These are phyloP conservation scores for Martiniozyma asiatica DNA, from an alignment of 1,139 yeast genomes.

Conservation along the genomic window DNA sequence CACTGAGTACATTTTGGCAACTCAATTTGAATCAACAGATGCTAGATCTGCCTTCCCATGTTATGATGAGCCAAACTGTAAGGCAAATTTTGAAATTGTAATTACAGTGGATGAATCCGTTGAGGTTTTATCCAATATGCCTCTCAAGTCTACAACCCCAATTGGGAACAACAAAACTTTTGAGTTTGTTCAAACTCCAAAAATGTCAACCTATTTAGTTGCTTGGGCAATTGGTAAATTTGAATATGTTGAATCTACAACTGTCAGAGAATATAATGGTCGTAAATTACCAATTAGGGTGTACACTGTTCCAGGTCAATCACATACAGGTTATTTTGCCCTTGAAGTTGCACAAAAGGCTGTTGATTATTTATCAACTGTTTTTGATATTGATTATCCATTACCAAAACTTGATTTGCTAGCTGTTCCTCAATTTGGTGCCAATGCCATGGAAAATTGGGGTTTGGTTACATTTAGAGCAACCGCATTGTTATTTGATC, in stretches of 20 bases:
- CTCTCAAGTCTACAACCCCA: slow-evolving; percentile 40
- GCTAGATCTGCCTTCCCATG: slow-evolving; percentile 89
- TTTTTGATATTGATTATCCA: slow-evolving; percentile 48
- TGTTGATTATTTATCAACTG: slow-evolving; percentile 37
- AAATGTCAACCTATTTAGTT: slow-evolving; percentile 43
- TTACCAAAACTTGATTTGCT: slow-evolving; percentile 47
- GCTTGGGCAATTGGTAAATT: slow-evolving; percentile 52
- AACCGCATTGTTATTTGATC: slow-evolving; percentile 40
- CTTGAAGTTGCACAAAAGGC: slow-evolving; percentile 41
- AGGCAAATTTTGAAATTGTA: slow-evolving; percentile 64
- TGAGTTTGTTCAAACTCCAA: slow-evolving; percentile 34
- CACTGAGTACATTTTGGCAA: slow-evolving; percentile 57
- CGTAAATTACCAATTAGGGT: slow-evolving; percentile 40
- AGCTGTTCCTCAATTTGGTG: slow-evolving; percentile 46
- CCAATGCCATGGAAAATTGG: slow-evolving; percentile 56
- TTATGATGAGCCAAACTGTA: slow-evolving; percentile 76
- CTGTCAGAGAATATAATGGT: slow-evolving; percentile 22
- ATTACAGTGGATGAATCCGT: slow-evolving; percentile 47
- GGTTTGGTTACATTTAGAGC: slow-evolving; percentile 46
- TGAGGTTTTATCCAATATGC: slow-evolving; percentile 76
- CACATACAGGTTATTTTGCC: slow-evolving; percentile 37
- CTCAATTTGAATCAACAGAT: slow-evolving; percentile 86
- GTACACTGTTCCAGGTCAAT: slow-evolving; percentile 42
- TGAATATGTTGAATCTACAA: slow-evolving; percentile 35
- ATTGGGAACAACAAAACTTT: slow-evolving; percentile 16